Percentiles rank a stretch among this genome's conserved stretches.
Conservation (phyloP, 306 rosid species). For the Vicia sativa region DNA sequence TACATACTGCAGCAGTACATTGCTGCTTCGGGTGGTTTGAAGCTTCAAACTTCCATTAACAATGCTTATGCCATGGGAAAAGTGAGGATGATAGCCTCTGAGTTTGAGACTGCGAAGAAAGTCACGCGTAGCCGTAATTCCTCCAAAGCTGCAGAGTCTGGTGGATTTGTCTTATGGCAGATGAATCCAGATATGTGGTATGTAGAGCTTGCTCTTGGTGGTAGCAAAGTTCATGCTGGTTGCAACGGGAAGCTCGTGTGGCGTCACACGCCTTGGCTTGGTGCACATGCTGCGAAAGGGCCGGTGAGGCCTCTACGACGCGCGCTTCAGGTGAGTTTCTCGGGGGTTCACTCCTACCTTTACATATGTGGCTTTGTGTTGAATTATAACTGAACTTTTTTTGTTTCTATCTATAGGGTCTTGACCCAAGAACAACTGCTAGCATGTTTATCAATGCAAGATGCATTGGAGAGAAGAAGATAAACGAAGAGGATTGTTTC, state of each 20-base stretch:
- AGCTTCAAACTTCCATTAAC: constrained; percentile 74
- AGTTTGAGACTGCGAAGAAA: constrained; percentile 88
- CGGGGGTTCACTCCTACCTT: background rate
- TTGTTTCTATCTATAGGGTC: constrained; percentile 63
- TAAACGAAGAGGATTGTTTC: constrained; percentile 92
- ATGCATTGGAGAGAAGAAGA: constrained; percentile 96
- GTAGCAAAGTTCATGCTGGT: constrained; percentile 98
- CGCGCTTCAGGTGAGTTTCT: constrained; percentile 77
- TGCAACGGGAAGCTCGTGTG: constrained; percentile 96
- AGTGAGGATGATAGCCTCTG: constrained; percentile 94
- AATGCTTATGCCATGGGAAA: constrained; percentile 99
- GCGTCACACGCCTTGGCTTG: constrained; percentile 99
- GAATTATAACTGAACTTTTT: background rate
- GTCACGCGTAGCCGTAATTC: constrained; percentile 74
- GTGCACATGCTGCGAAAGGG: constrained; percentile 98
- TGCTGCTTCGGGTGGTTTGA: constrained; percentile 94
- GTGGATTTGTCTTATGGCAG: constrained; percentile 98
- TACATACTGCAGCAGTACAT: constrained; percentile 96
- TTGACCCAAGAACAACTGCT: constrained; percentile 97
- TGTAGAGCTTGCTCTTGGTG: constrained; percentile 98
- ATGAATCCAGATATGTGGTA: constrained; percentile 99
- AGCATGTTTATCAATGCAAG: constrained; percentile 90
- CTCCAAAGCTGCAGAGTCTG: constrained; percentile 82
- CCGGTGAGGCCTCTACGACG: constrained; percentile 96
- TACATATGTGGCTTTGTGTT: background rate